These are phyloP conservation scores for Aspergillus costaricaensis DNA, from an alignment of 2,329 filamentous ascomycete species.

Conservation along the genomic window DNA sequence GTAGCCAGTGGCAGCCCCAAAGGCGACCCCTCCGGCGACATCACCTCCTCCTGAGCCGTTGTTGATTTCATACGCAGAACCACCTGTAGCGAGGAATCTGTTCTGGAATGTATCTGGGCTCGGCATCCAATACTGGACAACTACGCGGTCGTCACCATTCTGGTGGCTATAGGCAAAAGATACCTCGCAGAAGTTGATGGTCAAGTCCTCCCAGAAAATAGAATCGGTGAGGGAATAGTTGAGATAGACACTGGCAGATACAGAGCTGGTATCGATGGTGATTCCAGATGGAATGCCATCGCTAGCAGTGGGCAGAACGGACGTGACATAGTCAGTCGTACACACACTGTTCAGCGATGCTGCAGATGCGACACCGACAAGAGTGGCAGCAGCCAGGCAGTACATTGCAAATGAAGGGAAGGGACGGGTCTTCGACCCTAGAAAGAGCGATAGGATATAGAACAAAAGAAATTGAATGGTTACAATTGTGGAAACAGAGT, in stretches of 20 bases:
- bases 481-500: too few species aligned
- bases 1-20: not conserved
- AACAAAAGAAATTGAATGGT: too few species aligned
- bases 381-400: not conserved
- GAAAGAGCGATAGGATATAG: too few species aligned
- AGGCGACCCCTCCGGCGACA: not conserved
- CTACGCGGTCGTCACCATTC: not conserved
- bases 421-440: too few species aligned
- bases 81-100: not conserved
- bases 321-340: not conserved
- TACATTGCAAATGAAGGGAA: not conserved
- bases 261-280: not conserved
- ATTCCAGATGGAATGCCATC: not conserved
- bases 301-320: not conserved
- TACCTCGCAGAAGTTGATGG: constrained; percentile 1
- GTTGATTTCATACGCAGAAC: not conserved
- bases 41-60: constrained; percentile 1
- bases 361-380: not conserved
- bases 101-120: not conserved
- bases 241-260: not conserved
- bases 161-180: constrained; percentile 2
- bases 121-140: constrained; percentile 3
- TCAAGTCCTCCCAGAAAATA: constrained; percentile 1
- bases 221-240: not conserved
- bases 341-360: not conserved